phyloP scores from a whole-genome alignment of 352 stramenopile species.

The Nothophytophthora sp. region DNA sequence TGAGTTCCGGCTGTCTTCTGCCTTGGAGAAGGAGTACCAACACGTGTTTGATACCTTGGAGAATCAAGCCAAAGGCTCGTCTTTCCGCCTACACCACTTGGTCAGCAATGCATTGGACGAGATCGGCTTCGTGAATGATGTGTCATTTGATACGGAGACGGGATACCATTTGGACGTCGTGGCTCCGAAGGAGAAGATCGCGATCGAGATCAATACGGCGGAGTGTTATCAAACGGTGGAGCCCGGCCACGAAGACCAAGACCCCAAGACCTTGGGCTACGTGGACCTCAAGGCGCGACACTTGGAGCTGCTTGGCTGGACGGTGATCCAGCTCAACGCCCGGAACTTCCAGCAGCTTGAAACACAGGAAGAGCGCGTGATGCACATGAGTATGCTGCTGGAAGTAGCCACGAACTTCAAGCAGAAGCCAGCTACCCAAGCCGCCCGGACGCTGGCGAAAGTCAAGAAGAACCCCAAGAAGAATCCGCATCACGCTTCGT shows the following conservation, averaged over 20 bases:
- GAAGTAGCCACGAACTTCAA: constrained; percentile 55
- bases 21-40: constrained; percentile 39
- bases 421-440: constrained; percentile 5
- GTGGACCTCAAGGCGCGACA: constrained; percentile 70
- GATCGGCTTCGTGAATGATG: constrained; percentile 47
- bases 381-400: constrained; percentile 69
- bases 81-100: constrained; percentile 60
- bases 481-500: neutral
- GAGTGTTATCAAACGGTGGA: constrained; percentile 53
- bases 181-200: constrained; percentile 49
- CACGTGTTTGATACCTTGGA: constrained; percentile 47
- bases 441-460: neutral
- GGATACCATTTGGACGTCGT: constrained; percentile 68
- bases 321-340: constrained; percentile 62
- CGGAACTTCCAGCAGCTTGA: constrained; percentile 55
- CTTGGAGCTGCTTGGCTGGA: constrained; percentile 63
- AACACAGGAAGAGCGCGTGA: constrained; percentile 46
- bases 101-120: constrained; percentile 56
- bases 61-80: constrained; percentile 51
- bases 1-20: constrained; percentile 34
- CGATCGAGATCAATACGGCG: constrained; percentile 62
- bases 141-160: constrained; percentile 23
- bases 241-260: constrained; percentile 28
- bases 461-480: constrained; percentile 6
- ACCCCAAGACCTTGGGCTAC: constrained; percentile 49